phyloP scores from a whole-genome alignment of 257 asterid species.

The Pogostemon cablin region DNA sequence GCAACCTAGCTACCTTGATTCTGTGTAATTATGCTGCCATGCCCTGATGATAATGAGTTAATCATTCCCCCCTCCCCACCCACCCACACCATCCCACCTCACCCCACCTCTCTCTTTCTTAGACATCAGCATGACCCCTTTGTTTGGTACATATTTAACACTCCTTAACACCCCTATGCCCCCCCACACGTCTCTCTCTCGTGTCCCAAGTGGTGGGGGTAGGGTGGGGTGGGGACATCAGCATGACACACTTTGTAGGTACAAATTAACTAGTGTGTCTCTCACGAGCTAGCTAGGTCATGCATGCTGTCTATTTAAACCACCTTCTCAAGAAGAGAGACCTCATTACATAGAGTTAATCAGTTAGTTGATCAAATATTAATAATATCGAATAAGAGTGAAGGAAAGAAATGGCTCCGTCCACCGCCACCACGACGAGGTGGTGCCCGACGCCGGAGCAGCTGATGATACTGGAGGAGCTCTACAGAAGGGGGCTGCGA shows the following conservation, averaged over 20 bases:
- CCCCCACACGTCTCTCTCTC: not conserved
- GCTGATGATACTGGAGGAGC: conserved; percentile 74
- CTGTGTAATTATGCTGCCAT: no score
- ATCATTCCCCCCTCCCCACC: no score
- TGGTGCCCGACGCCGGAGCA: conserved; percentile 93
- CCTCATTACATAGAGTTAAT: no score
- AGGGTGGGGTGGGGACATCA: conserved; percentile 30
- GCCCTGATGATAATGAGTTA: no score
- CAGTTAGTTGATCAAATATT: no score
- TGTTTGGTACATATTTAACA: conserved; percentile 32
- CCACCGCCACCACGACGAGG: conserved; percentile 48
- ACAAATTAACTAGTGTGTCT: conserved; percentile 8
- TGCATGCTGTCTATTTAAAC: no score
- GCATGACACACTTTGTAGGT: conserved; percentile 43
- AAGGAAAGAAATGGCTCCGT: conserved; percentile 42
- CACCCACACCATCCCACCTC: no score
- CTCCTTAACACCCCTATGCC: not conserved
- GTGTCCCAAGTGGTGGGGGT: not conserved
- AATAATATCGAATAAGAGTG: not conserved
- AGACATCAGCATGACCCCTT: conserved; percentile 39
- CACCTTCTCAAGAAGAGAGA: no score
- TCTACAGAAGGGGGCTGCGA: conserved; percentile 64
- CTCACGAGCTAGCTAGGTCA: no score
- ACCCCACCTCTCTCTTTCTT: conserved; percentile 6
- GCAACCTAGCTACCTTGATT: no score